Percentiles rank a stretch among this genome's conserved stretches.
Evolutionary conservation across 192 early-diverging fungal species (phyloP).

Genomic region (Podila epigama): DNA sequence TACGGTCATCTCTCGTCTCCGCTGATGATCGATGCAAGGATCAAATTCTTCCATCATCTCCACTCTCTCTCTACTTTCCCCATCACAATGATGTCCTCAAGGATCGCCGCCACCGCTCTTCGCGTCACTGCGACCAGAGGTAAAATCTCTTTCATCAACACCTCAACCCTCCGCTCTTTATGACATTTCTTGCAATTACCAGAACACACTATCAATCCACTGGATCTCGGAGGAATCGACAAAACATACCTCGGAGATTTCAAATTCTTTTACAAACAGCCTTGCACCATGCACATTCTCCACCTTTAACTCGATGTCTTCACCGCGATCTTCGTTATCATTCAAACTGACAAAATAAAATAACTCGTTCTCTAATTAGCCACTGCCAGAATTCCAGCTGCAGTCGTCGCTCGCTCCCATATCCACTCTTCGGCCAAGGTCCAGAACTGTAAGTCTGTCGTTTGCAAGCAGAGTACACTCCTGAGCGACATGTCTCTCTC

Average conservation of each 20-base stretch:
- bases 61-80: background rate
- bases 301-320: too few species aligned
- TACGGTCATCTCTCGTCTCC: too few species aligned
- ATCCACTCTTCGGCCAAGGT: constrained; percentile 38
- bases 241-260: background rate
- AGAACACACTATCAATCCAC: too few species aligned
- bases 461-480: too few species aligned
- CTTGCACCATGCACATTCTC: too few species aligned
- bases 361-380: too few species aligned
- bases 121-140: constrained; percentile 47
- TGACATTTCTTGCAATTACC: too few species aligned
- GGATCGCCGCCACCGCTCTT: constrained; percentile 46
- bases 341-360: too few species aligned
- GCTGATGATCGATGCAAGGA: constrained; percentile 16
- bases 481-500: too few species aligned
- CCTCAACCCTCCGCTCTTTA: background rate
- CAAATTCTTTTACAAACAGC: too few species aligned
- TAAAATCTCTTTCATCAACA: constrained; percentile 1
- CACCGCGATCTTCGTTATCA: too few species aligned
- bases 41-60: constrained; percentile 21
- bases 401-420: constrained; percentile 24
- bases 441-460: constrained; percentile 27
- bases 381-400: constrained; percentile 43
- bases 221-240: too few species aligned
- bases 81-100: constrained; percentile 38